Evolutionary conservation across 495 filamentous ascomycete species (phyloP), one percentile per base, ranked within the genome.

Genomic region (Neurospora sp.): DNA sequence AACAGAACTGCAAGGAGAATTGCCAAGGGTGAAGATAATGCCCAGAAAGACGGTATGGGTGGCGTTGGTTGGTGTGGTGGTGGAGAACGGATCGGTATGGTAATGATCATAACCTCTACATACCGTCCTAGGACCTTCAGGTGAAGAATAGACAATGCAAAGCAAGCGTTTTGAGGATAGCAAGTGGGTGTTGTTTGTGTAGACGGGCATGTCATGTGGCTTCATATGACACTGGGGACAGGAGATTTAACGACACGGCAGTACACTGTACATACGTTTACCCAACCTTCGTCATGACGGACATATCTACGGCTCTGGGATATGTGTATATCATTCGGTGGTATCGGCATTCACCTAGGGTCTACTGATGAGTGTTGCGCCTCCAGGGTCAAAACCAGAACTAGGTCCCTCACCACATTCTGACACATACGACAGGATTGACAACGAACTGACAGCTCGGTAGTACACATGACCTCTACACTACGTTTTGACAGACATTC

Each of bases 1-100:
- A 72, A 37, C 70, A 72, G 70, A 27, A 72, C 40, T 62, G 42
- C 40, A 62, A 66, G 44, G 71, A 71, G 37, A 71, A 71, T 27
- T 71, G 70, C 23, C 39, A 41, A 39, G 37, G 27, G 54, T 18
- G 54, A 37, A 9, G 1, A 66, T 31, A 31, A 31, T 35, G 3
- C 48, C 48, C 48, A 59, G 48, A 7, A 27, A 6, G 5, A 59
- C 48, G 20, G 20, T 59, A 27, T 54, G 46, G 46, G 40, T 41
- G 40, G 14, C 14, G 40, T 16, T 41, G 14, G 14, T 41, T 41
- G 14, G 40, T 41, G 20, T 14, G 46, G 4, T 54, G 3, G 5
- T 27, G 46, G 7, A 27, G 11, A 27, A 14, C 5, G 2, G 46
- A 27, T 54, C 12, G 54, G 27, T 62, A 66, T 66, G 54, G 54